Evolutionary conservation across 2,329 filamentous ascomycete species (phyloP), one percentile per base, ranked within the genome.

Genomic region (Myriosclerotinia duriaeana): DNA sequence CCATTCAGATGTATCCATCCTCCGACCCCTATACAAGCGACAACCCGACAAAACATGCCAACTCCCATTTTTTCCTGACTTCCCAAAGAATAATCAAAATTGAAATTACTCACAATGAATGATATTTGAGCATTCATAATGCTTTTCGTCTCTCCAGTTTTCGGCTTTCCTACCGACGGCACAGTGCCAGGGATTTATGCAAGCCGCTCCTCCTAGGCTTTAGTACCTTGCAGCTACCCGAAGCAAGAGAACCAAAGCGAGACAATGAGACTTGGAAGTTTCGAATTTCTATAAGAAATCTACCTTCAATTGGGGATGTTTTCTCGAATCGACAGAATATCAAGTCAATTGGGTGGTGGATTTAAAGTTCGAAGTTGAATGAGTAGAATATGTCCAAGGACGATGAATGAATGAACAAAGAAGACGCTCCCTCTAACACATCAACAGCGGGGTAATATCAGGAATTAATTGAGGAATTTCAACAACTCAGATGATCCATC

Each of bases 81-180:
- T 61, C 42, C 42, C 44, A 44, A 42, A 12, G 7, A 11, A 8
- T 30, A 46, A 61, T 38, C 54, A 40, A 46, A 53, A 26, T 38
- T 20, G 46, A 53, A 17, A 53, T 12, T 30, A 79, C 82, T 79
- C 78, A 85, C 84, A 75, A 86, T 79, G 71, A 86, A 85, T 40
- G 82, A 83, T 72, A 86, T 82, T 75, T 85, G 83, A 66, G 83
- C 83, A 72, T 83, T 85, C 84, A 86, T 86, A 70, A 68, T 80
- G 74, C 60, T 65, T 70, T 66, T 62, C 36, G 67, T 40, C 53
- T 58, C 65, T 67, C 68, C 66, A 70, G 67, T 68, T 68, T 71
- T 59, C 64, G 53, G 65, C 54, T 69, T 72, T 65, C 70, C 64
- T 46, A 36, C 42, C 42, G 14, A 50, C 38, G 26, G 48, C 38